These are phyloP conservation scores for Aspergillus funiculosus DNA, from an alignment of 495 filamentous ascomycete species.

Conservation along the genomic window DNA sequence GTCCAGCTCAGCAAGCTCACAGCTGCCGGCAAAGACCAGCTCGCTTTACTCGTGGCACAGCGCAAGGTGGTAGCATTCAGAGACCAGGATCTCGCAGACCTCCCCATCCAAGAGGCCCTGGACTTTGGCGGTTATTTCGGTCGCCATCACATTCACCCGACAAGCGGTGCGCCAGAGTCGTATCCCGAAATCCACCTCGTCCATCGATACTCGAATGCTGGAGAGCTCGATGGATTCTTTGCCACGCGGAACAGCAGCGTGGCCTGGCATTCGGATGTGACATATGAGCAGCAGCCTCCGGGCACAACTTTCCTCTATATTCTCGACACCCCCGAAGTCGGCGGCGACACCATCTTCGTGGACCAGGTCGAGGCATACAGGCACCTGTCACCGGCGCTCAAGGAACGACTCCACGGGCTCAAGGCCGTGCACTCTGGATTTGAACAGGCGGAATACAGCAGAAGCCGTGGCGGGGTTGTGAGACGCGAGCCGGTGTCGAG, in stretches of 20 bases:
- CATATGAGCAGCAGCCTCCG: constrained; percentile 78
- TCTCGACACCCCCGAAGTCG: constrained; percentile 67
- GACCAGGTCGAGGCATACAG: constrained; percentile 72
- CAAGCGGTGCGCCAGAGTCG: constrained; percentile 63
- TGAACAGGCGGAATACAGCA: constrained; percentile 60
- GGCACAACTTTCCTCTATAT: constrained; percentile 79
- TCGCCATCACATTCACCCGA: constrained; percentile 77
- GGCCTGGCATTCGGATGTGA: constrained; percentile 78
- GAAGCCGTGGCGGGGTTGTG: constrained; percentile 53
- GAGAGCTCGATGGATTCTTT: constrained; percentile 53
- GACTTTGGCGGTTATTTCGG: constrained; percentile 77
- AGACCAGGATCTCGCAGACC: constrained; percentile 69
- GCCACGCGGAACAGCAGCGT: constrained; percentile 60
- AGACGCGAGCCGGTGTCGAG: constrained; percentile 64
- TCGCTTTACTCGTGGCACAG: constrained; percentile 72
- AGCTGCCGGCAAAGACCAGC: constrained; percentile 66
- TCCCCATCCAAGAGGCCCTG: constrained; percentile 57
- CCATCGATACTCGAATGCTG: constrained; percentile 63
- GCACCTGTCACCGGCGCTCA: constrained; percentile 65
- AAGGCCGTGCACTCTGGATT: constrained; percentile 65
- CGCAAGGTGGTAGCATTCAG: constrained; percentile 77
- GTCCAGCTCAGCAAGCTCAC: constrained; percentile 67
- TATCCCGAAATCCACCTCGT: constrained; percentile 75
- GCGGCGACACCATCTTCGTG: constrained; percentile 74
- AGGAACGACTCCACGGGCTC: constrained; percentile 69